A percentile compares a stretch with the other conserved stretches of the same genome.
These are phyloP conservation scores for Ceratobasidium sp. DNA, from an alignment of 1,284 basidiomycete species.

Conservation along the genomic window DNA sequence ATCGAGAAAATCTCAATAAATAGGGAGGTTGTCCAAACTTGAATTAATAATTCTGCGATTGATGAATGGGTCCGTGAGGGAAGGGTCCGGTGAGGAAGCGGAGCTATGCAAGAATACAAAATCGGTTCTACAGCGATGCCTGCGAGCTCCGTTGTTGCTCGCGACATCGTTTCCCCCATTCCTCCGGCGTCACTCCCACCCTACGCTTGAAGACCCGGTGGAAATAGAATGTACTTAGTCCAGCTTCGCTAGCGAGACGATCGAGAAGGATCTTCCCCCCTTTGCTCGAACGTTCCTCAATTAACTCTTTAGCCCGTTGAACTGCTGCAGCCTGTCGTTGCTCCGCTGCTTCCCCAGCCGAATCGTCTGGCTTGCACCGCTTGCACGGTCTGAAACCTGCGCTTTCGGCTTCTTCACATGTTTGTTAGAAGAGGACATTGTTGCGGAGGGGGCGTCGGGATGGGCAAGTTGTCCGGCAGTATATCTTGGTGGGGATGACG, in stretches of 20 bases:
- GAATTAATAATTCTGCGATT: no score
- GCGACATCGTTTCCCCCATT: constrained; percentile 36
- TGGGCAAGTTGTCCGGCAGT: constrained; percentile 37
- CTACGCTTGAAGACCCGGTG: constrained; percentile 29
- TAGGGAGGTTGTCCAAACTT: no score
- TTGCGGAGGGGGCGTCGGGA: constrained; percentile 23
- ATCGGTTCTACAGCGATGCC: neutral
- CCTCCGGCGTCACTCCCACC: constrained; percentile 33
- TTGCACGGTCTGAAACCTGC: constrained; percentile 33
- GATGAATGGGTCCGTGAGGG: no score
- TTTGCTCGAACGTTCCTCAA: constrained; percentile 11
- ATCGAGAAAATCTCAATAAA: no score
- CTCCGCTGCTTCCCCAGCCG: constrained; percentile 32
- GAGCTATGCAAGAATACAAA: no score
- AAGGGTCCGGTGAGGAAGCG: no score
- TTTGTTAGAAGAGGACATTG: constrained; percentile 26
- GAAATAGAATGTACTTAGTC: constrained; percentile 40
- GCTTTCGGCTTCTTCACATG: neutral
- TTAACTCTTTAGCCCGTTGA: constrained; percentile 17
- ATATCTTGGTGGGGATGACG: constrained; percentile 34
- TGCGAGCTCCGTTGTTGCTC: neutral
- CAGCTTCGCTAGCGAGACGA: constrained; percentile 24
- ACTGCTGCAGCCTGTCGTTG: constrained; percentile 31
- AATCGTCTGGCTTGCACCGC: constrained; percentile 38
- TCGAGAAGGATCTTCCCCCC: constrained; percentile 26